phyloP scores from a whole-genome alignment of 495 filamentous ascomycete genomes.

The Xylaria sp. region DNA sequence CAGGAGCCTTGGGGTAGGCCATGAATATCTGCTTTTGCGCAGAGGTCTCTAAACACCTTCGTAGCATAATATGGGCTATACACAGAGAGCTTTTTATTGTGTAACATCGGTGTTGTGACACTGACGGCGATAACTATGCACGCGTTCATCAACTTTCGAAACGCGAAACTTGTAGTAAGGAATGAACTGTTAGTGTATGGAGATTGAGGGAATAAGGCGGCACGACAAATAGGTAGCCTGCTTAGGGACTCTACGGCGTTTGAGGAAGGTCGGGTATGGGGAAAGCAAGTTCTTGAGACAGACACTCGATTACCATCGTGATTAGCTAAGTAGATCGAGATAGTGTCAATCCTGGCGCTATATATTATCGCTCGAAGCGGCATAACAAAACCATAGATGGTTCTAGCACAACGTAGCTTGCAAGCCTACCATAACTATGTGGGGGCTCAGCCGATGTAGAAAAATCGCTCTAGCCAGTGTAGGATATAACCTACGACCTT shows the following conservation, averaged over 20 bases:
- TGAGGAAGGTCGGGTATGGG: background rate
- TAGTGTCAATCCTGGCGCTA: no score
- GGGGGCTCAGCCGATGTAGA: background rate
- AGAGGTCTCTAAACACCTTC: background rate
- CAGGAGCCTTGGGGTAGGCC: background rate
- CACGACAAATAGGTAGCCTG: constrained; percentile 2
- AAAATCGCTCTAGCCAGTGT: background rate
- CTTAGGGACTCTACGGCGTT: background rate
- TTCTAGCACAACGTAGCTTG: background rate
- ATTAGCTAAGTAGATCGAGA: no score
- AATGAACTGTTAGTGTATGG: background rate
- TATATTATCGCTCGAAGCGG: background rate
- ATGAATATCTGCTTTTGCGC: background rate
- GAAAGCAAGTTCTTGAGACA: background rate
- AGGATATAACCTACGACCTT: background rate
- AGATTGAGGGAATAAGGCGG: background rate
- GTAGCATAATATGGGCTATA: background rate
- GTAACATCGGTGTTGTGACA: background rate
- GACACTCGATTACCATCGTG: background rate
- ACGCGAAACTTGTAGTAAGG: no score
- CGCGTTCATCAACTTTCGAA: background rate
- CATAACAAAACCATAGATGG: background rate
- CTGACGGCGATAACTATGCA: background rate
- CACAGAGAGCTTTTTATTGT: background rate
- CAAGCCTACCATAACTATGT: background rate